These are phyloP conservation scores for Lachancea fermentati DNA, from an alignment of 805 yeast genomes.

Conservation along the genomic window DNA sequence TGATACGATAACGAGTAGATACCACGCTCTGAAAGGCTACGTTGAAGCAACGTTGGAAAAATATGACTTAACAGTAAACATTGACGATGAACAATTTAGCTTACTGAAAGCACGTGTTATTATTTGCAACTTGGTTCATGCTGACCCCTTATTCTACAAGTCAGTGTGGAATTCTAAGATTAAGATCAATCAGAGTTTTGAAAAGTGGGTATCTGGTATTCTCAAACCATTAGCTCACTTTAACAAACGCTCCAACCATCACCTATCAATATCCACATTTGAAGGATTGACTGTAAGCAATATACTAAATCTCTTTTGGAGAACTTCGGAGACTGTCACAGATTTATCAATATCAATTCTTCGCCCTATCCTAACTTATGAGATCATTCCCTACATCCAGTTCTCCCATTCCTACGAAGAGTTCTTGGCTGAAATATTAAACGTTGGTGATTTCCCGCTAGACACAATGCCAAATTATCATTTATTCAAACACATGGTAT, in stretches of 20 bases:
- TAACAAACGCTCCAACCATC: conserved; percentile 11
- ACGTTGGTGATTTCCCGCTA: conserved; percentile 15
- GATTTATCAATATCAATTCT: neutral
- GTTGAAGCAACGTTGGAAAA: conserved; percentile 12
- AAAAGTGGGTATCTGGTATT: conserved; percentile 26
- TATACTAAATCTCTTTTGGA: conserved; percentile 14
- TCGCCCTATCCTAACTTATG: conserved; percentile 12
- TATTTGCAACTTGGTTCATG: conserved; percentile 17
- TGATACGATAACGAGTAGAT: conserved; percentile 13
- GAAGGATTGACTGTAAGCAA: conserved; percentile 14
- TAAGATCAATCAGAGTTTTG: conserved; percentile 8
- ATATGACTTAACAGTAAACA: conserved; percentile 1
- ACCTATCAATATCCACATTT: conserved; percentile 20
- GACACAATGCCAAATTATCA: conserved; percentile 12
- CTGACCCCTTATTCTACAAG: conserved; percentile 18
- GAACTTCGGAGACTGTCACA: conserved; percentile 1
- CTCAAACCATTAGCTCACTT: conserved; percentile 29
- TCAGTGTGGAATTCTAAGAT: conserved; percentile 18
- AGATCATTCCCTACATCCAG: conserved; percentile 22
- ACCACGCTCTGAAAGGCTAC: conserved; percentile 10
- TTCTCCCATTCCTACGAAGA: conserved; percentile 9
- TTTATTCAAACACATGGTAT: conserved; percentile 11
- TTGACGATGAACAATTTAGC: conserved; percentile 6
- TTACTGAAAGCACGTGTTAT: conserved; percentile 26
- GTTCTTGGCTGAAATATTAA: conserved; percentile 17